Percentiles rank a stretch among this genome's conserved stretches.
These are phyloP conservation scores for Cucumis hystrix DNA, from an alignment of 306 rosid species.

Conservation along the genomic window DNA sequence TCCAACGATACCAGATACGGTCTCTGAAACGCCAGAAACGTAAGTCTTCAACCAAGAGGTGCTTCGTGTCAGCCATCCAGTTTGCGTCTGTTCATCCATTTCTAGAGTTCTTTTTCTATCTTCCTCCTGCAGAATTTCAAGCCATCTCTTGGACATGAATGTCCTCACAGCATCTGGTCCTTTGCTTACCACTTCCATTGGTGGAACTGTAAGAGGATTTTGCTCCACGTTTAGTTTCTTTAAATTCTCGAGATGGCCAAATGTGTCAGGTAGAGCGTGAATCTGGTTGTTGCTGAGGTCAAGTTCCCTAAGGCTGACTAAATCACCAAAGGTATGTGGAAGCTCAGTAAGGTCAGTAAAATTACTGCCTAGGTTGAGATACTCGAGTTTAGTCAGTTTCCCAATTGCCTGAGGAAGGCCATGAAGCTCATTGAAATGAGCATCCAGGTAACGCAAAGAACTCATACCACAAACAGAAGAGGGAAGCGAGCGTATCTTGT, in stretches of 20 bases:
- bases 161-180: constrained; percentile 63
- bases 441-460: constrained; percentile 64
- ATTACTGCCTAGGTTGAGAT: constrained; percentile 65
- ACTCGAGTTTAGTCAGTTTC: constrained; percentile 42
- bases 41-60: constrained; percentile 66
- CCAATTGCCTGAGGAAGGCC: constrained; percentile 83
- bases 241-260: constrained; percentile 75
- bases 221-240: constrained; percentile 77
- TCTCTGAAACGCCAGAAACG: constrained; percentile 35
- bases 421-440: constrained; percentile 80
- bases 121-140: constrained; percentile 61
- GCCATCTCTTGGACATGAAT: constrained; percentile 76
- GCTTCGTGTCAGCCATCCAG: constrained; percentile 80
- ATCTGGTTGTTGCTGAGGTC: constrained; percentile 96
- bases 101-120: constrained; percentile 49
- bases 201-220: constrained; percentile 81
- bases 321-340: constrained; percentile 76
- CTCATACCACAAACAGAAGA: constrained; percentile 75
- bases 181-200: constrained; percentile 40
- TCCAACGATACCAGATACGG: constrained; percentile 40
- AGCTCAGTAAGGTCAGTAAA: constrained; percentile 70
- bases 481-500: constrained; percentile 81
- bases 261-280: constrained; percentile 68
- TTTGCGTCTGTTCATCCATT: constrained; percentile 31
- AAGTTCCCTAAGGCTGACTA: constrained; percentile 67